Evolutionary conservation across 2,329 filamentous ascomycete genomes (phyloP), one percentile per base, ranked within the genome.

Genomic region (Talaromyces albobiverticillius): DNA sequence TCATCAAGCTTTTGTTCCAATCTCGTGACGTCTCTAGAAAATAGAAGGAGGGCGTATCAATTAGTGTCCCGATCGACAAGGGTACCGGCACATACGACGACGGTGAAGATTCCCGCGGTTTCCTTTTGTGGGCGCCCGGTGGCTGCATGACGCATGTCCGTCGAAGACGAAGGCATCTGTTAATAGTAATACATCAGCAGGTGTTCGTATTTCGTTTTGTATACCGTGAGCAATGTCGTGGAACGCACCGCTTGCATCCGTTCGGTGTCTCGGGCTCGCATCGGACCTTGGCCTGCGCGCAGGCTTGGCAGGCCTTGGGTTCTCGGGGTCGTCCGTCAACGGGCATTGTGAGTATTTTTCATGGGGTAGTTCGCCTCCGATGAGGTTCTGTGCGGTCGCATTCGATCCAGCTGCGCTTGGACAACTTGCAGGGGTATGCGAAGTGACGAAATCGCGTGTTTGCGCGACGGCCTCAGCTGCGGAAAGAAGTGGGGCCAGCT

Each of bases 1-100:
- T 59, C 60, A 23, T 68, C 64, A 13, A 67, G 49, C 42, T 68
- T 67, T 10, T 57, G 58, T 43, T 68, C 63, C 2, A 68, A 41
- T 14, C 59, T 54, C 7, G 58, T 51, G 9, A 68, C 60, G 46
- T 67, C 61, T 38, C 63, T 65, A 31, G 3, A n/a, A 16, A 25
- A 7, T n/a, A 41, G 2, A 22, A 45, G 55, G 22, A 54, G 46
- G 3, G 8, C 6, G 8, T 32, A 23, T 32, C n/a, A 16, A 31
- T 47, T 7, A 20, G 10, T 18, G 8, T 14, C 23, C 14, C 4
- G 16, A 29, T 34, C n/a, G 8, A 32, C 41, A 40, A 14, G 53
- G 54, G 49, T 45, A 10, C 31, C 9, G 13, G 31, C 31, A 34
- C 31, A 34, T 34, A 34, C 31, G 31, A 10, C 31, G 8, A 10